Evolutionary conservation across 2,329 filamentous ascomycete species (phyloP), one percentile per base, ranked within the genome.

Genomic region (Colletotrichum tamarilloi): DNA sequence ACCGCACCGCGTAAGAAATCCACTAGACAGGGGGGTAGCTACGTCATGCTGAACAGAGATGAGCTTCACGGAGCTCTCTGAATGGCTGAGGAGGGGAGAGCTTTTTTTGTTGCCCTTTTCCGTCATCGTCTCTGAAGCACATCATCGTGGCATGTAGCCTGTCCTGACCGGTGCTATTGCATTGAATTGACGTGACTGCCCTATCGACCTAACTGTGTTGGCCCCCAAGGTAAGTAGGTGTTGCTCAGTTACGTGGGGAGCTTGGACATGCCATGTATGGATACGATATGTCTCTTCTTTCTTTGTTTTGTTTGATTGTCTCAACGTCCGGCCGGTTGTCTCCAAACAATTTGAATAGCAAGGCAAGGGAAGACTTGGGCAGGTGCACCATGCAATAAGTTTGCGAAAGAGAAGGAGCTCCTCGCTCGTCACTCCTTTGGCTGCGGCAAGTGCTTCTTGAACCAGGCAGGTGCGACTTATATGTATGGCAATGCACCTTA

Each of bases 1-100:
- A 46, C 32, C 28, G 46, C 62, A 16, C 30, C 19, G 24, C 16
- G 35, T 59, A 12, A 35, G 32, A 22, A 57, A 22, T 28, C 70
- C 67, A 65, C 60, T 56, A 38, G 67, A 55, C 70, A 73, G 26
- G 70, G 66, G 66, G 49, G n/a, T 8, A 63, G 57, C 68, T 74
- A 75, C 74, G 74, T 75, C 74, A 75, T 75, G 30, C 66, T 58
- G 7, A 11, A 35, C 55, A 49, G 30, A 57, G 64, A 46, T 30
- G 60, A 75, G 68, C 74, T 75, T 55, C 62, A 49, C 9, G 16
- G 68, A 75, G 74, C 74, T 75, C 62, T 65, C n/a, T 74, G 72
- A 74, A 68, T 75, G 74, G 74, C 62, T 46, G 60, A 49, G 16
- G 53, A 26, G 22, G 63, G 38, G 57, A 62, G 62, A 64, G 62